Percentiles rank a stretch among this genome's conserved stretches.
These are phyloP conservation scores for Coffea eugenioides DNA, from an alignment of 257 asterid genomes.

Conservation along the genomic window DNA sequence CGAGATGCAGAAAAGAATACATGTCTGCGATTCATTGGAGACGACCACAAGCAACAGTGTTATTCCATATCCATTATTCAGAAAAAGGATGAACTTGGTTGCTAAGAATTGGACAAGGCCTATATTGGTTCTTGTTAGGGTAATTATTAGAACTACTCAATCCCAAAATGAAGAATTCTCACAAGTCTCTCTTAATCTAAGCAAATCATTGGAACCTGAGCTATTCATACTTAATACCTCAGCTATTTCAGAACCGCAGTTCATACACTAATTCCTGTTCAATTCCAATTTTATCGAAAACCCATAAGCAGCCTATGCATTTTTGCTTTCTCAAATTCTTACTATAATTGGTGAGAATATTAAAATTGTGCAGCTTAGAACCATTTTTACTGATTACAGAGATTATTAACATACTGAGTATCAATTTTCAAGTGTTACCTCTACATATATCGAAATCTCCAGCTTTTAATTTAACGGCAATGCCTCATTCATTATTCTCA, in stretches of 20 bases:
- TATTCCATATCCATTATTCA: not conserved
- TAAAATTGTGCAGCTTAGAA: not conserved
- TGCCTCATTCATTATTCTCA: not conserved
- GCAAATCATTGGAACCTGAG: not conserved
- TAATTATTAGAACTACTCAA: not conserved
- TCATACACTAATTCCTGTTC: not conserved
- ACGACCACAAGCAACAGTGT: not conserved
- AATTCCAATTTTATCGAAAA: not conserved
- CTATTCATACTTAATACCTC: not conserved
- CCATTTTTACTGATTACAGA: not conserved
- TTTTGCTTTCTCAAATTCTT: not conserved
- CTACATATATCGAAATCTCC: not conserved
- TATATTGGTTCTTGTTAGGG: not conserved
- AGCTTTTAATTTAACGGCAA: not conserved
- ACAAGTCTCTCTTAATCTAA: not conserved
- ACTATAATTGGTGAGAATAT: not conserved
- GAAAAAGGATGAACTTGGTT: not conserved
- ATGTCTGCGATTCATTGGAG: not conserved
- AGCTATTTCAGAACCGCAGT: not conserved
- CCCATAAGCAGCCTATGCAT: not conserved
- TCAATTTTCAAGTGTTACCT: not conserved
- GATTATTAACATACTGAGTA: conserved; percentile 4
- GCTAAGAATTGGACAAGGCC: not conserved
- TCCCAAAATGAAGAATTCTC: not conserved
- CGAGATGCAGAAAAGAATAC: not conserved